These are phyloP conservation scores for Neopestalotiopsis sp. DNA, from an alignment of 2,329 filamentous ascomycete species.

Conservation along the genomic window DNA sequence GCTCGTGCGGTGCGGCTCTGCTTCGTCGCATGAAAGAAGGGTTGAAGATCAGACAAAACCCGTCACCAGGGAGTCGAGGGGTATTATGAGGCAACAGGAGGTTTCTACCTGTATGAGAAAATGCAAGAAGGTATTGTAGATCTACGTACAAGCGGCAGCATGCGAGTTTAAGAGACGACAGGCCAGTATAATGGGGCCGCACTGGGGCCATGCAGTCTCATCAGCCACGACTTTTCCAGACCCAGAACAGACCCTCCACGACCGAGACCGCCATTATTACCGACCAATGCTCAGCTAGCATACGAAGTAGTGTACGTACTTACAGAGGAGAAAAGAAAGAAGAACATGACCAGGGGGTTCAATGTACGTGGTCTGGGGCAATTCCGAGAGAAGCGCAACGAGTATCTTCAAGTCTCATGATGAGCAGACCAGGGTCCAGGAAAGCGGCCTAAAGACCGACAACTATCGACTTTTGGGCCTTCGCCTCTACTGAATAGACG, in stretches of 20 bases:
- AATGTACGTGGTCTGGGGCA: slow-evolving; percentile 9
- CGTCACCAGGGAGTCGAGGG: slow-evolving; percentile 39
- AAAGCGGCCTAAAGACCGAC: slow-evolving; percentile 27
- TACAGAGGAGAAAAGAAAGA: background rate
- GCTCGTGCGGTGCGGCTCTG: slow-evolving; percentile 25
- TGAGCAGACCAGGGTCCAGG: slow-evolving; percentile 32
- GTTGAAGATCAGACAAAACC: slow-evolving; percentile 44
- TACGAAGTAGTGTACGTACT: slow-evolving; percentile 6
- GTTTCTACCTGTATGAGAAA: slow-evolving; percentile 41
- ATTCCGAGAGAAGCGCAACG: slow-evolving; percentile 25
- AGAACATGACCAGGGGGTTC: background rate
- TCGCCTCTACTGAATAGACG: slow-evolving; percentile 15
- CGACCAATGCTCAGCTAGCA: slow-evolving; percentile 14
- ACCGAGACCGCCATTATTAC: slow-evolving; percentile 15
- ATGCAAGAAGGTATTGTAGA: slow-evolving; percentile 27
- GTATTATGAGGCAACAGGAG: slow-evolving; percentile 41
- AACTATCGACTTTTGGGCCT: slow-evolving; percentile 25
- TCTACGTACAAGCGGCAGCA: slow-evolving; percentile 44
- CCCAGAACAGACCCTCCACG: background rate
- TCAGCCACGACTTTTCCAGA: slow-evolving; percentile 3
- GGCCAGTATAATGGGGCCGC: slow-evolving; percentile 23
- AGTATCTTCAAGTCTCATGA: slow-evolving; percentile 34
- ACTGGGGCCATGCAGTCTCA: slow-evolving; percentile 11
- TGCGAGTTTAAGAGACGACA: slow-evolving; percentile 49
- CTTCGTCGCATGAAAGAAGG: slow-evolving; percentile 37